Percentiles rank a stretch among this genome's conserved stretches.
These are phyloP conservation scores for Eucalyptus rudis DNA, from an alignment of 345 rosid species.

Conservation along the genomic window DNA sequence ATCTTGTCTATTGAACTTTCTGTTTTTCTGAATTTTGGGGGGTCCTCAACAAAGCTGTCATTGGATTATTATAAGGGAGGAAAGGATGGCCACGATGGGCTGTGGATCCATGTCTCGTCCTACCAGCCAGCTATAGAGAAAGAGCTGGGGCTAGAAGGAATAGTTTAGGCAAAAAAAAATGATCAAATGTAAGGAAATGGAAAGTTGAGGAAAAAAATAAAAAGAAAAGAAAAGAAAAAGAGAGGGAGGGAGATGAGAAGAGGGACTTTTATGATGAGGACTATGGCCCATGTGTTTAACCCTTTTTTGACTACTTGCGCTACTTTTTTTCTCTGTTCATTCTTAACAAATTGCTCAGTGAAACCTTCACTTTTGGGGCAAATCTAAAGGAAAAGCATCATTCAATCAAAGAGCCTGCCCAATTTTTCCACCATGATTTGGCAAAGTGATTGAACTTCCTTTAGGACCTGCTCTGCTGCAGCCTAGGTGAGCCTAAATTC, in stretches of 20 bases:
- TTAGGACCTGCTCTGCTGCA: not conserved
- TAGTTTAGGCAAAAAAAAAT: not conserved
- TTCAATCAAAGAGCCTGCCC: not conserved
- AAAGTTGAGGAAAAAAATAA: not conserved
- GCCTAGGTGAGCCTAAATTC: not conserved
- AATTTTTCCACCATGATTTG: not conserved
- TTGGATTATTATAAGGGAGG: not conserved
- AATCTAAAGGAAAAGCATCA: not conserved
- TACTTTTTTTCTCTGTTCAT: not conserved
- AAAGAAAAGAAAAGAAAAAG: not conserved
- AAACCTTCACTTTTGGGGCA: not conserved
- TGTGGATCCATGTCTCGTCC: not conserved
- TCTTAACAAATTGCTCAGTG: not conserved
- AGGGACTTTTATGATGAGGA: not conserved
- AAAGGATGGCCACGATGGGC: not conserved
- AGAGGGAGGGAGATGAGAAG: not conserved
- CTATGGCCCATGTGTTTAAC: not conserved
- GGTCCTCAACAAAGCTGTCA: not conserved
- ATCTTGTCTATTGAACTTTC: not conserved
- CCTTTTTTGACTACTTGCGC: not conserved
- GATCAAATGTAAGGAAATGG: not conserved
- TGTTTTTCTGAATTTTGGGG: not conserved
- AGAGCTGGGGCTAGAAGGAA: not conserved
- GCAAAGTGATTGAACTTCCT: not conserved
- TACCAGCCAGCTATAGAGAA: not conserved